Conservation (phyloP, 1,139 yeast species). For the Yamadazyma kanchanaburiensis region DNA sequence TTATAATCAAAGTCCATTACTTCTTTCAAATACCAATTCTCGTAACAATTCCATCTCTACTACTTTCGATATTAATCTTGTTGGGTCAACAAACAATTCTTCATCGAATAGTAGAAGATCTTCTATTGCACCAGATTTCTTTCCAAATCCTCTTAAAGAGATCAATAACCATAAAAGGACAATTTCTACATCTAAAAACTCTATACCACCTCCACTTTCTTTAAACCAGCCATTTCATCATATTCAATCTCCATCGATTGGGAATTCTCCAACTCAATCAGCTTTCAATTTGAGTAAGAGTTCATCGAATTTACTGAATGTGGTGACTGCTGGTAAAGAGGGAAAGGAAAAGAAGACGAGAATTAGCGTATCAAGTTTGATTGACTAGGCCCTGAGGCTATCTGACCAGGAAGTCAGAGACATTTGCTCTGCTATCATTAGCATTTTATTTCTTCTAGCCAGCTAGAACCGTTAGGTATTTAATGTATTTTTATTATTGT, state of each 20-base stretch:
- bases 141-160: constrained; percentile 35
- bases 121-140: constrained; percentile 39
- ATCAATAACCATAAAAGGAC: constrained; percentile 22
- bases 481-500: too few relatives aligned
- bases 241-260: constrained; percentile 6
- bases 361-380: too few relatives aligned
- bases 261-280: constrained; percentile 14
- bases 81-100: constrained; percentile 24
- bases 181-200: constrained; percentile 29
- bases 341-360: too few relatives aligned
- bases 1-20: constrained; percentile 22
- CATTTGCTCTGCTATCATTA: too few relatives aligned
- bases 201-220: constrained; percentile 9
- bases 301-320: constrained; percentile 11
- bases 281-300: constrained; percentile 10
- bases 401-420: too few relatives aligned
- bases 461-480: too few relatives aligned
- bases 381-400: too few relatives aligned
- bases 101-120: constrained; percentile 33
- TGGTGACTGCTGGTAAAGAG: constrained; percentile 11
- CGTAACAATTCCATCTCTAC: constrained; percentile 35
- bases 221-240: constrained; percentile 9
- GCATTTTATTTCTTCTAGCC: too few relatives aligned
- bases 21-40: constrained; percentile 25
- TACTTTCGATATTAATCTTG: constrained; percentile 28